Conservation (phyloP, 148 eudicot genomes). For the Camellia japonica region DNA sequence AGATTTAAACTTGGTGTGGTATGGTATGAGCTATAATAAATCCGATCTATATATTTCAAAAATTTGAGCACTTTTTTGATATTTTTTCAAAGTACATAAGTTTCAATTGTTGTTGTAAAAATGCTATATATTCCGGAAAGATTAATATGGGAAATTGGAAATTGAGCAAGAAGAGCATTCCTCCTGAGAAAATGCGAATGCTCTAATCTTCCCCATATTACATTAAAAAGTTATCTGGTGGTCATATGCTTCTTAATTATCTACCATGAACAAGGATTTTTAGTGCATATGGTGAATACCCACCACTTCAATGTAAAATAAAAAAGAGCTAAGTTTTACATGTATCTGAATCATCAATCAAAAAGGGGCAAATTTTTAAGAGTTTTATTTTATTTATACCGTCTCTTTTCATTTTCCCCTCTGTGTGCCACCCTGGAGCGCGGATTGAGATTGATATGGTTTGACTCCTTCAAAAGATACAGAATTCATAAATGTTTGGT, state of each 20-base stretch:
- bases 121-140: not conserved
- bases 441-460: too few species aligned
- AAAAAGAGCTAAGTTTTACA: not conserved
- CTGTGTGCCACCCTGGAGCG: too few species aligned
- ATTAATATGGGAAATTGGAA: not conserved
- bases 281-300: not conserved
- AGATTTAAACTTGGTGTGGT: too few species aligned
- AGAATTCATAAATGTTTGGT: too few species aligned
- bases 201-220: not conserved
- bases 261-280: not conserved
- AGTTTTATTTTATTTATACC: too few species aligned
- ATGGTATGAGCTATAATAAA: too few species aligned
- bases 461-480: too few species aligned
- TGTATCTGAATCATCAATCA: too few species aligned
- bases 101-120: not conserved
- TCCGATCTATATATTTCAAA: too few species aligned
- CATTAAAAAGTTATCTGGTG: slow-evolving; percentile 31
- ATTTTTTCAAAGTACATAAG: not conserved
- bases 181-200: not conserved
- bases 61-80: not conserved
- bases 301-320: not conserved
- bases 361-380: too few species aligned
- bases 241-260: slow-evolving; percentile 22
- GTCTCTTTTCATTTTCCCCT: too few species aligned
- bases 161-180: not conserved